Evolutionary conservation across 306 rosid genomes (phyloP), one percentile per base, ranked within the genome.

Genomic region (Prunus mongolica): DNA sequence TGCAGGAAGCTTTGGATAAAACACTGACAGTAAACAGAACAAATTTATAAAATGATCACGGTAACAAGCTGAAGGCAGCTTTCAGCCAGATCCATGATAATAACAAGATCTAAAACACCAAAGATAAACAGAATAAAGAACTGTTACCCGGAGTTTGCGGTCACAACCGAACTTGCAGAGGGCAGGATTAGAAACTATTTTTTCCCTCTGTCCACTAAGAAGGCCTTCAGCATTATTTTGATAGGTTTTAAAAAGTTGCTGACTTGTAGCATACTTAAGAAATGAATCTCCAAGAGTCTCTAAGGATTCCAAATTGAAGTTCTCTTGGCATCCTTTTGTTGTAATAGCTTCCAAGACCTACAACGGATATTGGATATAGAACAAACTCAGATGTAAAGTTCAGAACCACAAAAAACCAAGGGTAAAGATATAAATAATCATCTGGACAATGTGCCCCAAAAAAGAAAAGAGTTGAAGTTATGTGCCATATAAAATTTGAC

Each of bases 251-350:
- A 89, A 93, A 34, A 93, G 91, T 14, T 93, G 87, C 69, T 84
- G 93, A 62, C 95, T 57, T 6, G 82, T 75, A 22, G 91, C 95
- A 78, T 89, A 93, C 78, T 93, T 93, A 44, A 93, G 83, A 83
- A 91, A 93, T 41, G 98, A 93, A 84, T 93, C 98, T 58, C 98
- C 98, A 52, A 91, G 95, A 74, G 95, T 91, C 75, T 89, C 98
- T 14, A 93, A 77, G 69, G 98, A 91, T 80, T 93, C 97, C 24
- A 91, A 84, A 79, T 93, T 84, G 57, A 89, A 88, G 28, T 74
- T 18, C 80, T 93, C 98, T 12, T 84, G 86, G 81, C 97, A 91
- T 32, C 73, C 74, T 71, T 89, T 87, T 25, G 91, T 57, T 3
- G 98, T 93, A 47, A 91, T 85, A 57, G 98, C 93, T 84, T 93